Evolutionary conservation across 2,329 filamentous ascomycete species (phyloP), one percentile per base, ranked within the genome.

Genomic region (Chaetomium olivaceum): DNA sequence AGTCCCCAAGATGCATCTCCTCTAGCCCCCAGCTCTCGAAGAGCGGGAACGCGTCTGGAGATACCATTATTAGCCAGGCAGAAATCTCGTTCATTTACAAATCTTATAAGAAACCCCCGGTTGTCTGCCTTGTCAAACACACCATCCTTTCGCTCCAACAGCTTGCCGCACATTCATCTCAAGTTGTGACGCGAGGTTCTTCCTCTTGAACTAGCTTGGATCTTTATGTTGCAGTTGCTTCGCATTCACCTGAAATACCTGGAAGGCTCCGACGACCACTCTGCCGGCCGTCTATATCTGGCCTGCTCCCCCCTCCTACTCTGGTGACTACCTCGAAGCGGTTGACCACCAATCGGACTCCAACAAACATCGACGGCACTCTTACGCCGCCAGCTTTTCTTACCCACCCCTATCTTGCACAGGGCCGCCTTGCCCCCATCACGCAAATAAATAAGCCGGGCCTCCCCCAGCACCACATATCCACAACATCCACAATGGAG

Each of bases 401-500:
- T 61, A 50, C 68, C 68, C 55, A 62, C 60, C 55, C 64, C 58
- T 68, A 66, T 69, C 68, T 69, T 67, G 65, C 57, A 60, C 61
- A 48, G 25, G 52, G 57, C 59, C 66, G 67, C 57, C n/a, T 12
- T 12, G 6, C 65, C 64, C 61, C 65, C 68, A 67, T 61, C 63
- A 67, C 57, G 27, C 43, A 50, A 64, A 60, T 67, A 68, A 57
- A 65, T 67, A 66, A 56, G 16, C 63, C 64, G 58, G 52, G 63
- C 65, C 62, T 57, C 60, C 54, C 58, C 54, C 46, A 59, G 29
- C 62, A 56, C 62, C 23, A 29, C 43, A 23, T 58, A 52, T 48
- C 33, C 43, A 36, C 33, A 36, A 69, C 58, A 60, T 64, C 61
- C 63, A 70, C 61, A 75, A 84, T 84, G 82, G 81, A 83, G 74